Base-by-base conservation (phyloP, 2,329 filamentous ascomycete genomes). In the Incumbomyces lentus region DNA sequence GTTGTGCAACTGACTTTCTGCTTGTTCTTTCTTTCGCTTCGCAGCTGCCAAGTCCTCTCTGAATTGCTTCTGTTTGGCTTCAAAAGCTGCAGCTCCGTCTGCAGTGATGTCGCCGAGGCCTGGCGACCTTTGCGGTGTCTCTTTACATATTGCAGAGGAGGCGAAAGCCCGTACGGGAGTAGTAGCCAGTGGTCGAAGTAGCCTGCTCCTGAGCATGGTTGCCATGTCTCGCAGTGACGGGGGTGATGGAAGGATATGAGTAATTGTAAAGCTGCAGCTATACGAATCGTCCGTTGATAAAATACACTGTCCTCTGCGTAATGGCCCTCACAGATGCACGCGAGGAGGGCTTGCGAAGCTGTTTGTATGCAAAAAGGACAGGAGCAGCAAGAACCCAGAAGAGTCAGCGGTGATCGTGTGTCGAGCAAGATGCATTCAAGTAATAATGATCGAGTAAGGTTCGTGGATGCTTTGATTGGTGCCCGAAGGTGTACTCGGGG, bases 71-170 rank as follows among this genome's bases (percentile, higher is more conserved):
- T 95, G 89, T 67, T 84, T 86, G 60, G 75, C 70, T 63, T 85
- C 86, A 75, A 96, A 98, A 47, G 75, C 72, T 44, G 81, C 73
- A 54, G 85, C 81, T 52, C 79, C 78, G 52, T 84, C 73, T 40
- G 82, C 78, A 38, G 74, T 83, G 71, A 98, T 80, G 67, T 98
- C 89, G 63, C 85, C 83, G 55, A 98, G 78, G 32, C 84, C 80
- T n/a, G 92, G 92, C 16, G 80, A 70, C 49, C 71, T 73, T 52
- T 65, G 64, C 54, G 63, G 59, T 16, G 17, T n/a, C 35, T 56
- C 54, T 52, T 49, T 48, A 44, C 47, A 51, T 54, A 62, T 52
- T 48, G 72, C 64, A 49, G 78, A 76, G 48, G 75, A 74, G 61
- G 72, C 72, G 61, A 85, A 75, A 56, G 77, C 68, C 58, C 80